Evolutionary conservation across 768 basidiomycete species (phyloP).

Genomic region (Mycena olivaceomarginata): DNA sequence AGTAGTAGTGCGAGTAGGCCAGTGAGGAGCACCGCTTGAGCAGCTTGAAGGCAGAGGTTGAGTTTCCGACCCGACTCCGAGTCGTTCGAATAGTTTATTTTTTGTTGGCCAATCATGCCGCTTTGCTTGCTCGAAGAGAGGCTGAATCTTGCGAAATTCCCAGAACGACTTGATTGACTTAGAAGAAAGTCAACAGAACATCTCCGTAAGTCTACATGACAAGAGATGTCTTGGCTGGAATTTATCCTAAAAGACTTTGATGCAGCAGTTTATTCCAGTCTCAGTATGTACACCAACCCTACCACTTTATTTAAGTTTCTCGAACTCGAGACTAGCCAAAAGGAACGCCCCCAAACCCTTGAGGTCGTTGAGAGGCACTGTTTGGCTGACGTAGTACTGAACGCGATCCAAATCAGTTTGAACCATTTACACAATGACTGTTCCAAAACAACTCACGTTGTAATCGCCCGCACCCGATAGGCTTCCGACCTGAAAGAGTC

Average conservation of each 20-base stretch:
- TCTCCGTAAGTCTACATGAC: no score
- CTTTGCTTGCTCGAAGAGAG: no score
- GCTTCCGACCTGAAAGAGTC: conserved; percentile 60
- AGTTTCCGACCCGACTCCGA: background rate
- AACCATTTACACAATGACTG: background rate
- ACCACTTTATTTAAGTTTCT: conserved; percentile 47
- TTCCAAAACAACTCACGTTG: conserved; percentile 51
- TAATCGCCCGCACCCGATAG: conserved; percentile 61
- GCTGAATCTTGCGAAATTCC: no score
- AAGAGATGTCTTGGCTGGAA: no score
- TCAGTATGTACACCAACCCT: no score
- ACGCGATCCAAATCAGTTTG: background rate
- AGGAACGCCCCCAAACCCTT: conserved; percentile 68
- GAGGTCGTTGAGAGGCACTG: conserved; percentile 63
- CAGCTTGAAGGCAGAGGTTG: conserved; percentile 30
- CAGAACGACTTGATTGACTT: no score
- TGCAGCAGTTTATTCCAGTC: no score
- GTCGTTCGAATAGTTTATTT: background rate
- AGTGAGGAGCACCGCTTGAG: background rate
- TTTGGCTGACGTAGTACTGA: conserved; percentile 66
- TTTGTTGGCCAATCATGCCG: no score
- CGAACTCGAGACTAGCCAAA: conserved; percentile 67
- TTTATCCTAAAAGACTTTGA: no score
- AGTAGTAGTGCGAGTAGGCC: background rate
- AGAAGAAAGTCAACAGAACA: no score